Evolutionary conservation across 2,329 filamentous ascomycete species (phyloP).

Genomic region (Atkinsonella hypoxylon): DNA sequence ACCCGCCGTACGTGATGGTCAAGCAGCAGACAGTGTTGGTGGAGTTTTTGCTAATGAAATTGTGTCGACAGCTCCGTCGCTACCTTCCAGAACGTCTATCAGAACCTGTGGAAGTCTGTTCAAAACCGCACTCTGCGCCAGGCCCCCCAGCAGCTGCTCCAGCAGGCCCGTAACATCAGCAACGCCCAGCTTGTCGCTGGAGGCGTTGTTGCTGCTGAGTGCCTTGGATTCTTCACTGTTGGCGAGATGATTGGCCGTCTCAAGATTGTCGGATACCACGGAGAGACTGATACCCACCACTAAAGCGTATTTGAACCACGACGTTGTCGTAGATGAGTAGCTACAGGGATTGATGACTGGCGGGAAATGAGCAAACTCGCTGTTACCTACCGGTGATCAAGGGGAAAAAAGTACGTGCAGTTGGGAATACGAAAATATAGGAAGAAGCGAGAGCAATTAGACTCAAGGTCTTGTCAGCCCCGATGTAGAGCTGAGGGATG

Average conservation of each 20-base stretch:
- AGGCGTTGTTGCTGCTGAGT: conserved; percentile 73
- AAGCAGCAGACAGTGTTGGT: background rate
- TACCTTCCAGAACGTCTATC: conserved; percentile 80
- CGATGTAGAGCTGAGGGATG: background rate
- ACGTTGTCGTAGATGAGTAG: background rate
- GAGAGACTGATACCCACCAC: conserved; percentile 52
- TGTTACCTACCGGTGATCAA: background rate
- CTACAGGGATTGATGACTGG: background rate
- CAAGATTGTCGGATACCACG: conserved; percentile 90
- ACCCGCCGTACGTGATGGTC: conserved; percentile 70
- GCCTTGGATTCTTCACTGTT: conserved; percentile 92
- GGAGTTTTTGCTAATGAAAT: conserved; percentile 4
- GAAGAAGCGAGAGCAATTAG: conserved; percentile 8
- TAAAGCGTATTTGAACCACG: conserved; percentile 21
- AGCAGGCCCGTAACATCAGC: conserved; percentile 56
- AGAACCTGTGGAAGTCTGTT: conserved; percentile 57
- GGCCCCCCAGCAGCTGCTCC: conserved; percentile 43
- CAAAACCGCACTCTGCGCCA: conserved; percentile 50
- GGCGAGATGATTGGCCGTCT: conserved; percentile 93
- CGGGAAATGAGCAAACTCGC: background rate
- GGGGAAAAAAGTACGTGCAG: background rate
- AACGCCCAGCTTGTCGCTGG: conserved; percentile 57
- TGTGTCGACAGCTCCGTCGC: conserved; percentile 48
- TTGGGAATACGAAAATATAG: background rate
- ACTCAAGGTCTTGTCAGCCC: background rate